A percentile compares a stretch with the other conserved stretches of the same genome.
phyloP scores from a whole-genome alignment of 345 rosid genomes.

The Pugionium dolabratum region DNA sequence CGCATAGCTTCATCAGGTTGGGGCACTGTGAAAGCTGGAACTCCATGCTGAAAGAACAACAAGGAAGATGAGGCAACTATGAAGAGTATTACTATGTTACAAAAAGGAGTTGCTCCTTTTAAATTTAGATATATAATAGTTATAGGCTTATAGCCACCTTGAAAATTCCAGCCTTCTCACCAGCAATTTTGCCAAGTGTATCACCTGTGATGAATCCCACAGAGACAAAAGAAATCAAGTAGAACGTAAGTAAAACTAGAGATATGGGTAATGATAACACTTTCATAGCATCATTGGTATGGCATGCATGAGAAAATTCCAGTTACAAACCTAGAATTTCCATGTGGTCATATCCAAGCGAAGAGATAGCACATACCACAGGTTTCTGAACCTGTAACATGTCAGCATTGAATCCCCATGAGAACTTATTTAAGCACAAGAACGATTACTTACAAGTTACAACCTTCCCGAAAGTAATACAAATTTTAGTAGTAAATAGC shows the following conservation, averaged over 20 bases:
- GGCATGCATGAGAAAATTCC: constrained; percentile 20
- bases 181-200: constrained; percentile 93
- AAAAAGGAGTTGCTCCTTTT: neutral
- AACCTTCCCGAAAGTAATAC: constrained; percentile 5
- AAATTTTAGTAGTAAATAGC: neutral
- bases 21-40: constrained; percentile 91
- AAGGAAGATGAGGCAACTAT: constrained; percentile 19
- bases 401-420: constrained; percentile 19
- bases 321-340: constrained; percentile 92
- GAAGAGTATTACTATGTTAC: constrained; percentile 2
- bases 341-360: constrained; percentile 99
- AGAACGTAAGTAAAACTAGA: neutral
- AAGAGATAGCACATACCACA: constrained; percentile 80
- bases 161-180: constrained; percentile 96
- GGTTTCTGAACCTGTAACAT: constrained; percentile 77
- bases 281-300: constrained; percentile 22
- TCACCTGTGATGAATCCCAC: constrained; percentile 59
- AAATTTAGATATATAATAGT: constrained; percentile 13
- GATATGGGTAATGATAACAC: neutral
- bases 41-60: constrained; percentile 56
- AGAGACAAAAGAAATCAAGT: constrained; percentile 30
- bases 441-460: neutral
- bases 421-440: constrained; percentile 23
- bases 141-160: constrained; percentile 61
- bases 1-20: constrained; percentile 96